phyloP scores from a whole-genome alignment of 495 filamentous ascomycete genomes.

The Talaromyces adpressus region DNA sequence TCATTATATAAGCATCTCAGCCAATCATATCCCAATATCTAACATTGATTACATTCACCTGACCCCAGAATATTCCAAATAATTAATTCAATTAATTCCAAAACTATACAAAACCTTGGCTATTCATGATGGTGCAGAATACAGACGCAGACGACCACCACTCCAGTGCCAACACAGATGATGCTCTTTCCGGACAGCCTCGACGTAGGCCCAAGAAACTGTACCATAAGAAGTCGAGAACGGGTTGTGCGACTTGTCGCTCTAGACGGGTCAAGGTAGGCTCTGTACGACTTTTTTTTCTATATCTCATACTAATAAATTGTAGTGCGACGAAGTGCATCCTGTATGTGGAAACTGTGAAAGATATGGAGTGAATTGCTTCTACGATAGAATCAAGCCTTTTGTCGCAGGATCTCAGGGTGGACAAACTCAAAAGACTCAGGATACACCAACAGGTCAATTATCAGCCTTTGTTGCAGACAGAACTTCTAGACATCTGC shows the following conservation, averaged over 20 bases:
- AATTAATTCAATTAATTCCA: background rate
- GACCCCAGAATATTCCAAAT: background rate
- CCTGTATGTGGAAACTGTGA: background rate
- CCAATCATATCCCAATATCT: background rate
- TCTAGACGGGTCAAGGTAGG: background rate
- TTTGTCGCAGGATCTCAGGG: background rate
- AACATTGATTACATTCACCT: background rate
- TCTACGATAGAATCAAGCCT: background rate
- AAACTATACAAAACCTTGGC: too few relatives aligned
- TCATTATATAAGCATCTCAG: background rate
- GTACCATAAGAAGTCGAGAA: background rate
- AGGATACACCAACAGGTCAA: background rate
- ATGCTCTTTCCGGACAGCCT: background rate
- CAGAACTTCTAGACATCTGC: background rate
- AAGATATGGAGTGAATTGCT: background rate
- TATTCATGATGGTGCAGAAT: background rate
- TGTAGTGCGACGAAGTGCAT: background rate
- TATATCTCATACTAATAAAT: background rate
- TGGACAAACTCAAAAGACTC: background rate
- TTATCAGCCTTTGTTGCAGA: background rate
- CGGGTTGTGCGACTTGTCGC: constrained; percentile 1
- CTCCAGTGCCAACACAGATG: background rate
- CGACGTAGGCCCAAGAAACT: background rate
- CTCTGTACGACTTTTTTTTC: background rate
- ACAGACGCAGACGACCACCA: background rate